Base-by-base conservation (phyloP, 2,329 filamentous ascomycete species). In the Cryphonectria japonica region DNA sequence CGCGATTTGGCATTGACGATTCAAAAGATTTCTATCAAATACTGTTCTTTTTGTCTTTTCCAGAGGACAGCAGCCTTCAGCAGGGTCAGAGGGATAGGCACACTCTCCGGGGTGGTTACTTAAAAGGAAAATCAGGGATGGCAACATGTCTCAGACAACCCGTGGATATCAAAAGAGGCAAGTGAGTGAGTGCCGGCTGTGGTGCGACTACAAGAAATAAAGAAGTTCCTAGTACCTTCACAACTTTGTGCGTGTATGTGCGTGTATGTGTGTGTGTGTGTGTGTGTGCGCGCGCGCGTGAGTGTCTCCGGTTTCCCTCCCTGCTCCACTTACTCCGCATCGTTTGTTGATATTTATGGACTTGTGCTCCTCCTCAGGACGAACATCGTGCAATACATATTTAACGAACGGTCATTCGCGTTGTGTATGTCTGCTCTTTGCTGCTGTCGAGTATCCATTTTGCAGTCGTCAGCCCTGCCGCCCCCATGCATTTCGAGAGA, bases 11-110 rank as follows among this genome's bases (percentile, higher is more conserved):
- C 54, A 66, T 61, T 71, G 69, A 73, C 52, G 72, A 72, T 67
- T 72, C 70, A 72, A 73, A 73, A 73, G 69, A 72, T 68, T 72
- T 70, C 69, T 70, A 72, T 72, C 67, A 69, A 68, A 68, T 72
- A 71, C 60, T 72, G 70, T 73, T 73, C 69, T 66, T 73, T 52
- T 69, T 73, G 39, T 62, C 63, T 46, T 72, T 70, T 69, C 66
- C 39, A 62, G 67, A 57, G 62, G 37, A 9, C 37, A 39, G 70
- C 68, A 65, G 61, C 50, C 57, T n/a, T 64, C 39, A 66, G 46
- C 62, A 62, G 69, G 61, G 61, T 61, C 61, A 29, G 59, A 52
- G 68, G 66, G 32, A 19, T 39, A n/a, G 67, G 52, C 70, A 52
- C 26, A 46, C 37, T 72, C 62, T 73, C 34, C 26, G 59, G 61